phyloP scores from a whole-genome alignment of 2,329 filamentous ascomycete species.

The Calonectria naviculata region DNA sequence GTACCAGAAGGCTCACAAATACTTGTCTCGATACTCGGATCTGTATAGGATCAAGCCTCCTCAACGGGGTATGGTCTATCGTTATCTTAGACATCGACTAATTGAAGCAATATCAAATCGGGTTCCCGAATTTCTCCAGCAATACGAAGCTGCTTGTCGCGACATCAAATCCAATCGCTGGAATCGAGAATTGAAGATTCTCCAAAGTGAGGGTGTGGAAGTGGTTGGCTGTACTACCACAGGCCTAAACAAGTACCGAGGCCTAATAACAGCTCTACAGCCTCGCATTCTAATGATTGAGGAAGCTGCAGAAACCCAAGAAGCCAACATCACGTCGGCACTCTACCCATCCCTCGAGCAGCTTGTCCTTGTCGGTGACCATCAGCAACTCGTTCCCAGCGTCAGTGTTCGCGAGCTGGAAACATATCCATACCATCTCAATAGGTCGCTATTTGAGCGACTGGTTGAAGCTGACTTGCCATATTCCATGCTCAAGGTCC shows the following conservation, averaged over 20 bases:
- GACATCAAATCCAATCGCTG: constrained; percentile 68
- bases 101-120: constrained; percentile 58
- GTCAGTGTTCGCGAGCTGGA: constrained; percentile 72
- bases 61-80: constrained; percentile 74
- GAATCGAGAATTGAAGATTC: constrained; percentile 63
- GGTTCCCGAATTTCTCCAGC: constrained; percentile 61
- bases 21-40: constrained; percentile 51
- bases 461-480: constrained; percentile 74
- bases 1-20: constrained; percentile 22
- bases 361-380: constrained; percentile 76
- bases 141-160: constrained; percentile 61
- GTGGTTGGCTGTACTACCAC: constrained; percentile 80
- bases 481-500: constrained; percentile 72
- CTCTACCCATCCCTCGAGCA: constrained; percentile 64
- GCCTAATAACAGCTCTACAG: constrained; percentile 72
- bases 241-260: constrained; percentile 83
- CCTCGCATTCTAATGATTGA: constrained; percentile 80
- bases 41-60: constrained; percentile 69
- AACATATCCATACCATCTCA: constrained; percentile 71
- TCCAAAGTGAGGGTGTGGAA: constrained; percentile 51
- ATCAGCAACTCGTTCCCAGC: constrained; percentile 80
- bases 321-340: constrained; percentile 67
- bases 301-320: constrained; percentile 82
- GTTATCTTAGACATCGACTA: constrained; percentile 67
- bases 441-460: constrained; percentile 84